Conservation (phyloP, 208 protist species). For the Vickermania spadyakhi region DNA sequence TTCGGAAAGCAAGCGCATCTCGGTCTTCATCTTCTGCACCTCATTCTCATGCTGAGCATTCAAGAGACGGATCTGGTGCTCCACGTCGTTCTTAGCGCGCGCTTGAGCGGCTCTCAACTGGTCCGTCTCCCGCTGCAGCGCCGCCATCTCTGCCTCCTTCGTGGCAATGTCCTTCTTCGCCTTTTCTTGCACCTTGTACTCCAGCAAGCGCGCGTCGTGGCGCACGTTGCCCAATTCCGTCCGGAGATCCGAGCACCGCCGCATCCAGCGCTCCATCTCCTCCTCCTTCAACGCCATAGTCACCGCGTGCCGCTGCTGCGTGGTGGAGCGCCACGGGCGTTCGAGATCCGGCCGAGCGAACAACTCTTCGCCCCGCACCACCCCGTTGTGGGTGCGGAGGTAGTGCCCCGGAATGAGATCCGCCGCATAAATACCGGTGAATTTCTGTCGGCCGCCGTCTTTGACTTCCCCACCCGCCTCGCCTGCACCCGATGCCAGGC, state of each 20-base stretch:
- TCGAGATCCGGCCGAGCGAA: constrained; percentile 81
- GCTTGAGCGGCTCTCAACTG: constrained; percentile 19
- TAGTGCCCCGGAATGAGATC: constrained; percentile 60
- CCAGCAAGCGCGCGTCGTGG: constrained; percentile 52
- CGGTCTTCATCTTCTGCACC: constrained; percentile 28
- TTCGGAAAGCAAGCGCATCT: constrained; percentile 42
- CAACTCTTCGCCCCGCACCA: constrained; percentile 71
- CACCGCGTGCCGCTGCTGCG: constrained; percentile 31
- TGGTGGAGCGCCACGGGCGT: constrained; percentile 67
- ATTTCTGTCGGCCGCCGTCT: constrained; percentile 12
- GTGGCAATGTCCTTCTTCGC: constrained; percentile 29
- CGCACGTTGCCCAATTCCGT: constrained; percentile 73
- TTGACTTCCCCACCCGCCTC: not conserved
- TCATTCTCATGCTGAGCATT: constrained; percentile 69
- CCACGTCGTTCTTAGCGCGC: constrained; percentile 31
- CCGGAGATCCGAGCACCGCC: constrained; percentile 60
- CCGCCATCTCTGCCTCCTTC: constrained; percentile 27
- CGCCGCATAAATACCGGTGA: constrained; percentile 60
- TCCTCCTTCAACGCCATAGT: constrained; percentile 71
- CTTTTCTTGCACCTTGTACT: constrained; percentile 53
- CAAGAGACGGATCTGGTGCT: constrained; percentile 65
- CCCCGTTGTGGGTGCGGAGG: constrained; percentile 61
- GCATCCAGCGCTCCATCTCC: constrained; percentile 83
- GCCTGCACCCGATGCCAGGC: too few species aligned
- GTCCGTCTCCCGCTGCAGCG: constrained; percentile 15